A percentile compares a stretch with the other conserved stretches of the same genome.
phyloP scores from a whole-genome alignment of 1,284 basidiomycete species.

The Ustilago esculenta region DNA sequence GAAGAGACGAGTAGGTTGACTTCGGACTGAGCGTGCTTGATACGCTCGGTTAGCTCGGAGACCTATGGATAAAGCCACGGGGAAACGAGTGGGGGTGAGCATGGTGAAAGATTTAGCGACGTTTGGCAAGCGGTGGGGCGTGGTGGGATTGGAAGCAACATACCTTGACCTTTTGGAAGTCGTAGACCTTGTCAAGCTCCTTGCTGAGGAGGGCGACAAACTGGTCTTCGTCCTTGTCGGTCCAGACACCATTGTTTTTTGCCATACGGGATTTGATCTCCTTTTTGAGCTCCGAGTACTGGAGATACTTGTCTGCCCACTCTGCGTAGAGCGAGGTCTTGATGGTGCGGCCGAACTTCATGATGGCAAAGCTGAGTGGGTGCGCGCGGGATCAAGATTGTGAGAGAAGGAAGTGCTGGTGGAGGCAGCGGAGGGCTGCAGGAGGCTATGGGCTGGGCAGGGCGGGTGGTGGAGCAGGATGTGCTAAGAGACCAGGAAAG shows the following conservation, averaged over 20 bases:
- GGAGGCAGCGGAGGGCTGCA: too few relatives aligned
- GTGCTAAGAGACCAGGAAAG: too few relatives aligned
- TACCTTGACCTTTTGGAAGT: conserved; percentile 87
- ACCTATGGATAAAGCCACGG: conserved; percentile 14
- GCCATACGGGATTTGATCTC: conserved; percentile 65
- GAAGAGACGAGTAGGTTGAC: conserved; percentile 64
- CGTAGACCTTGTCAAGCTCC: conserved; percentile 94
- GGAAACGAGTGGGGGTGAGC: too few relatives aligned
- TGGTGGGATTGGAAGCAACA: too few relatives aligned
- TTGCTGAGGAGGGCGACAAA: conserved; percentile 73
- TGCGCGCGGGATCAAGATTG: background rate
- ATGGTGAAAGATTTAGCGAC: too few relatives aligned
- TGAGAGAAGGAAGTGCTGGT: background rate
- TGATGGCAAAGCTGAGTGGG: conserved; percentile 11
- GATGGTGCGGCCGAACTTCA: conserved; percentile 67
- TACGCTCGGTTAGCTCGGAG: conserved; percentile 62
- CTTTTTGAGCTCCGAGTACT: conserved; percentile 67
- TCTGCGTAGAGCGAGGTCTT: conserved; percentile 67
- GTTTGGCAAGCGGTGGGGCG: too few relatives aligned
- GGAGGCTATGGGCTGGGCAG: too few relatives aligned
- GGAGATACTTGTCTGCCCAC: conserved; percentile 65
- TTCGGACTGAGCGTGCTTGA: conserved; percentile 65
- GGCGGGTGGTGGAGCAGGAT: too few relatives aligned
- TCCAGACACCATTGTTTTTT: conserved; percentile 63
- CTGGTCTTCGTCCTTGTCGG: conserved; percentile 66